Evolutionary conservation across 805 yeast species (phyloP), one percentile per base, ranked within the genome.

Genomic region (Debaryomyces castellii): DNA sequence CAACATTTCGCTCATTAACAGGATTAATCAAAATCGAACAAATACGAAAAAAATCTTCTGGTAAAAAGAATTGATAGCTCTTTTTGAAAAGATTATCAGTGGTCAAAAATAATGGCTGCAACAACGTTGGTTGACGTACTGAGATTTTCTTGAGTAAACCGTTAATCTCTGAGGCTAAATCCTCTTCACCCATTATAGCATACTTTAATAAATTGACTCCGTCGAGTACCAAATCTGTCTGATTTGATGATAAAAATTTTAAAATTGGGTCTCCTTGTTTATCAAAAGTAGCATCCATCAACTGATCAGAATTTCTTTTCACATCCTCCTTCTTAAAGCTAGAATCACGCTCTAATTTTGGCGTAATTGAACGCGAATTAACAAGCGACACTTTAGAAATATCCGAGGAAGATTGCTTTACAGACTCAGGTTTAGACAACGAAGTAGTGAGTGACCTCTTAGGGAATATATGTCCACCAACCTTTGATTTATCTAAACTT

Each of bases 141-240:
- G 74, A 65, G 11, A 68, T 58, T 14, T 49, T 55, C 20, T 51
- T 54, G 12, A 72, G 45, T n/a, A 59, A 50, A 0, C 41, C 46
- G 21, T 48, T 50, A 2, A 66, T 47, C 33, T 60, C 63, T 1
- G 43, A 17, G 1, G 73, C 55, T 21, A 69, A 45, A 10, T 60
- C 65, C 40, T 73, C 77, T 17, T 62, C 63, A 1, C 63, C 66
- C 41, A 66, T 53, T 3, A 73, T 58, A 0, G 77, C 75, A 50
- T 61, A 67, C 37, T 65, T 66, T 35, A 73, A 56, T 21, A 71
- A 51, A 34, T 58, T 57, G 3, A 73, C 53, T 4, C 77, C 78
- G 49, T 72, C 76, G 1, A 43, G 47, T 6, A 65, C 53, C 38
- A 63, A 52, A 6, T 58, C 63, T 2, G 57, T 51, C 32, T 64